Percentiles rank a stretch among this genome's conserved stretches.
phyloP scores from a whole-genome alignment of 352 stramenopile genomes.

The Pythium oligandrum region DNA sequence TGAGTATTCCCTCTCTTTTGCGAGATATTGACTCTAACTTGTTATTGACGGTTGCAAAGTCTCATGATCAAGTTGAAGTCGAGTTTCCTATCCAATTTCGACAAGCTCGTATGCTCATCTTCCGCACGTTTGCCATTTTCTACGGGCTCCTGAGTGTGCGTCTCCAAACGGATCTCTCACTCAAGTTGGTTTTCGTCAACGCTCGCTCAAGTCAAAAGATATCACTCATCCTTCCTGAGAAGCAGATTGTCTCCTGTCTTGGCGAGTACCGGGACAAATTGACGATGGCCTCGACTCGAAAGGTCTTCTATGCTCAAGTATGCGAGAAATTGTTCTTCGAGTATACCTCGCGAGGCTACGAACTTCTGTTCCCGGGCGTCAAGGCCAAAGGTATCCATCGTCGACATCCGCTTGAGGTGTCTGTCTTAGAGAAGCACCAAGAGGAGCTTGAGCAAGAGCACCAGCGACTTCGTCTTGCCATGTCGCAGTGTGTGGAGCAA shows the following conservation, averaged over 20 bases:
- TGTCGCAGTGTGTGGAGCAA: background rate
- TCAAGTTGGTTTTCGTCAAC: slow-evolving; percentile 23
- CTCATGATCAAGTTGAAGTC: slow-evolving; percentile 7
- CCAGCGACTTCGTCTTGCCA: background rate
- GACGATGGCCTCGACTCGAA: slow-evolving; percentile 5
- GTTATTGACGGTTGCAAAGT: too few species aligned
- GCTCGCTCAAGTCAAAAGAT: slow-evolving; percentile 7
- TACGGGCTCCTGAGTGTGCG: slow-evolving; percentile 25
- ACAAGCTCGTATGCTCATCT: slow-evolving; percentile 26
- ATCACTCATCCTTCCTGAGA: slow-evolving; percentile 9
- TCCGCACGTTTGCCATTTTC: slow-evolving; percentile 28
- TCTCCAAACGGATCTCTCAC: slow-evolving; percentile 20
- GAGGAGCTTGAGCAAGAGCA: slow-evolving; percentile 7
- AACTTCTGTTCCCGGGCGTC: slow-evolving; percentile 35
- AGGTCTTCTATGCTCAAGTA: slow-evolving; percentile 17
- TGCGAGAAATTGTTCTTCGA: slow-evolving; percentile 36
- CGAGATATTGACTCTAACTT: too few species aligned
- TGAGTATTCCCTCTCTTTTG: background rate
- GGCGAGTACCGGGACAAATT: slow-evolving; percentile 15
- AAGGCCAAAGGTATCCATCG: slow-evolving; percentile 22
- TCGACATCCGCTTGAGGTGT: slow-evolving; percentile 22
- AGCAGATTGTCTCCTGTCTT: slow-evolving; percentile 11
- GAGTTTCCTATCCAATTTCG: slow-evolving; percentile 29
- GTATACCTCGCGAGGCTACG: slow-evolving; percentile 38
- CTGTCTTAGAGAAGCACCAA: slow-evolving; percentile 15